Conservation (phyloP, 164 flowering plant genomes). For the Aristolochia californica region DNA sequence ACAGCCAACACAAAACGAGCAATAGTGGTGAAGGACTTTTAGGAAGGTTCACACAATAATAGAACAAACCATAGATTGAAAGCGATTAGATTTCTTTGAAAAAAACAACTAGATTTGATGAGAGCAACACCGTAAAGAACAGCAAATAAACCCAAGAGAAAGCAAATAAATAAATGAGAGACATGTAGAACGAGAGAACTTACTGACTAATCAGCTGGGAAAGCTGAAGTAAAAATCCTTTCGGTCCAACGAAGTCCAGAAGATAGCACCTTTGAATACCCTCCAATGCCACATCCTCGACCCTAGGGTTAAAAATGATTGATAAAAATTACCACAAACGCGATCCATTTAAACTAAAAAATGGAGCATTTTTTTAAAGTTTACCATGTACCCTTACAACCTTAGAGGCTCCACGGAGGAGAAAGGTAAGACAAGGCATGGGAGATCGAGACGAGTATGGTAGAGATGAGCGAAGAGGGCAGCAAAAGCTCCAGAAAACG, state of each 20-base stretch:
- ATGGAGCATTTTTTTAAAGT: no score
- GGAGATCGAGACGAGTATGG: conserved; percentile 51
- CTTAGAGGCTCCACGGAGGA: conserved; percentile 73
- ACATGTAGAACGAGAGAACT: conserved; percentile 5
- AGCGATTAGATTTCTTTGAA: no score
- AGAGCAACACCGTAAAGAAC: background rate
- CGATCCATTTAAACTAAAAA: no score
- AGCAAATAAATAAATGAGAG: background rate
- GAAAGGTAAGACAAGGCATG: conserved; percentile 70
- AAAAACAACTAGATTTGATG: background rate
- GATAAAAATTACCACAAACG: background rate
- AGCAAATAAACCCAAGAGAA: background rate
- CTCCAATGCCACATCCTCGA: conserved; percentile 48
- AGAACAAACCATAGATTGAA: no score
- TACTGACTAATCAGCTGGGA: conserved; percentile 34
- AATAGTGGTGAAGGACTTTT: no score
- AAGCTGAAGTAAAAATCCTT: conserved; percentile 45
- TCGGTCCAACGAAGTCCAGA: conserved; percentile 74
- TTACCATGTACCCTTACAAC: conserved; percentile 8
- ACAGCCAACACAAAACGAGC: background rate
- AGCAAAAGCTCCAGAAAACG: conserved; percentile 70
- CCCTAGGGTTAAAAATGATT: conserved; percentile 25
- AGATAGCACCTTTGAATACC: conserved; percentile 65
- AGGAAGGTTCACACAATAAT: no score
- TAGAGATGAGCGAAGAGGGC: conserved; percentile 81